phyloP scores from a whole-genome alignment of 805 yeast species.

The Ogataea naganishii region DNA sequence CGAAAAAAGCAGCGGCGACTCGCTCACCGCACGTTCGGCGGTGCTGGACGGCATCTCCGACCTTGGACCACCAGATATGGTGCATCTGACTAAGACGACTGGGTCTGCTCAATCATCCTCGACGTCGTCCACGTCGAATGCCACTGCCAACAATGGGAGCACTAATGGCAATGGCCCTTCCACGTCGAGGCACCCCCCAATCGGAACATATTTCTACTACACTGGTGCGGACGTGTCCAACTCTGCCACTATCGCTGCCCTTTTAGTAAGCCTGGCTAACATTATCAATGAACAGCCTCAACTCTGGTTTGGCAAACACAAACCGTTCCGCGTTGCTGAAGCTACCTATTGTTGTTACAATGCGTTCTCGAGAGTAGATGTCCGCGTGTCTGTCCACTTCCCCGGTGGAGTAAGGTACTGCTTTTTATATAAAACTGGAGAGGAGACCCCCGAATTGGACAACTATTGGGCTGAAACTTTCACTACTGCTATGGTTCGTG shows the following conservation, averaged over 20 bases:
- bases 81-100: conserved; percentile 42
- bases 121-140: conserved; percentile 5
- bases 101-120: conserved; percentile 24
- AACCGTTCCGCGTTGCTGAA: conserved; percentile 61
- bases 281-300: conserved; percentile 55
- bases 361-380: conserved; percentile 52
- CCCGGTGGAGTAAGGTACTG: conserved; percentile 65
- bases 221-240: conserved; percentile 72
- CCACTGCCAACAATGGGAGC: conserved; percentile 1
- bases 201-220: conserved; percentile 68
- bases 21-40: conserved; percentile 55
- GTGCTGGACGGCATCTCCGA: conserved; percentile 52
- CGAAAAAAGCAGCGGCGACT: conserved; percentile 40
- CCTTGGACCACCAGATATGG: conserved; percentile 66
- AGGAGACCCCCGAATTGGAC: conserved; percentile 41
- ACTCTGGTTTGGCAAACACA: conserved; percentile 73
- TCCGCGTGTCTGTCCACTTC: conserved; percentile 61
- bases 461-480: conserved; percentile 54
- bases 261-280: conserved; percentile 58
- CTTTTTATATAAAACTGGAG: conserved; percentile 43
- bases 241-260: conserved; percentile 72
- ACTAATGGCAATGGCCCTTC: conserved; percentile 19
- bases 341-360: conserved; percentile 63
- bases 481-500: conserved; percentile 65
- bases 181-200: conserved; percentile 30